Evolutionary conservation across 2,329 filamentous ascomycete genomes (phyloP), one percentile per base, ranked within the genome.

Genomic region (Cladophialophora exuberans): DNA sequence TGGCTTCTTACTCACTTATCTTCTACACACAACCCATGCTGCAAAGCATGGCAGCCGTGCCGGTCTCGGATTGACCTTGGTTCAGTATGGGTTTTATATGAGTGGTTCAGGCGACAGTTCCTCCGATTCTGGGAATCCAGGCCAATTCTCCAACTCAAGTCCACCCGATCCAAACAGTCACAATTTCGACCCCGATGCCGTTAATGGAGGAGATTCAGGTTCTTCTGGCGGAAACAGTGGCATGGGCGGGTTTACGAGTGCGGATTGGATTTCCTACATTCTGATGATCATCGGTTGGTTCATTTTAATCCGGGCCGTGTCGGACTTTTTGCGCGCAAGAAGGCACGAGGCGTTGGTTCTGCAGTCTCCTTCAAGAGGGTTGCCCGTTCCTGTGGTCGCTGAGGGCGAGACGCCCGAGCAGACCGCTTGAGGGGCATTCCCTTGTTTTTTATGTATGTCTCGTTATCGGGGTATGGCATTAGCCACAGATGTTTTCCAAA

Each of bases 241-340:
- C 3, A 50, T 55, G 39, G 43, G 54, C 43, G 51, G 60, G n/a
- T 49, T 66, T 43, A 59, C 58, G 39, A 60, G 57, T 13, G 45
- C 61, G 9, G 92, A 97, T 69, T 97, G 90, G 90, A 78, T 96
- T 60, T 89, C 91, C 9, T 99, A 97, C 66, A 79, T 89, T 13
- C 74, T 99, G 43, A 99, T 99, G 94, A 89, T 99, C 68, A 87
- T 96, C 1, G 94, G 94, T 4, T 99, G 94, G 94, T 97, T 97
- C 68, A 91, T 99, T 60, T 78, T 99, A 59, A 97, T 99, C 69
- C 84, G 92, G 72, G 87, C 91, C n/a, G 85, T 96, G 15, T 91
- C 88, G 65, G 92, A 97, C 70, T 99, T 94, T 69, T 75, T 97
- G 59, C 84, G 86, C 63, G 94, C 91, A 31, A 83, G 93, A 69